Base-by-base conservation (phyloP, 108 stramenopile species). In the Conticribra weissflogii region DNA sequence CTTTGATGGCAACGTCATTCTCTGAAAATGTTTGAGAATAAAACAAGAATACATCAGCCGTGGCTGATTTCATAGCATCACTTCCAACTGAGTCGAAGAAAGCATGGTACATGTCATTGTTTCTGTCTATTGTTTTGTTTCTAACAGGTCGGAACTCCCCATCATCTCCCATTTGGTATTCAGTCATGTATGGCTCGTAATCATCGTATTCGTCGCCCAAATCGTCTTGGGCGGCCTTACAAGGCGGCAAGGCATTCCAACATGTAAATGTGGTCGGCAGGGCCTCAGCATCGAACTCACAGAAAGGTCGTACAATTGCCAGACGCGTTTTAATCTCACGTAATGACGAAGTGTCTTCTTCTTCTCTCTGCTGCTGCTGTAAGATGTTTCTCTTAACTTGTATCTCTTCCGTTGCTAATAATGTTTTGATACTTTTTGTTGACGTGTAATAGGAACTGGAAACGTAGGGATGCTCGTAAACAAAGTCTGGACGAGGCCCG, bases 11-110 rank as follows among this genome's bases (percentile, higher is more conserved):
- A 41, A 41, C 36, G 9, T 79, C 71, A 57, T 83, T 74, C 33
- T 86, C 85, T 5, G 79, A 72, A 59, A 83, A 82, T 12, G 87
- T 85, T 59, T 85, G 87, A 1, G 80, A 82, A 60, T 85, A 90
- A 63, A 88, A 84, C 54, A 90, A 73, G 54, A 88, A 86, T 19
- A 90, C 79, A 46, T 90, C 86, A 3, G 85, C 84, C 25, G 66
- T 77, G 44, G 80, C 80, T 1, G 57, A 41, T 59, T 80, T 76
- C 78, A 85, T 76, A 27, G 74, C 68, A 17, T 74, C 69, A 44
- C 81, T 76, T 19, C 84, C 84, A 8, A 85, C 84, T 2, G 56
- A 36, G 48, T 85, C 84, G 46, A 85, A 85, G 3, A 65, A 28
- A 22, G 64, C 59, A 19, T 70, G 46, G 19, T 78, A 66, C 0